Evolutionary conservation across 768 basidiomycete genomes (phyloP).

Genomic region (Galerina sulciceps): DNA sequence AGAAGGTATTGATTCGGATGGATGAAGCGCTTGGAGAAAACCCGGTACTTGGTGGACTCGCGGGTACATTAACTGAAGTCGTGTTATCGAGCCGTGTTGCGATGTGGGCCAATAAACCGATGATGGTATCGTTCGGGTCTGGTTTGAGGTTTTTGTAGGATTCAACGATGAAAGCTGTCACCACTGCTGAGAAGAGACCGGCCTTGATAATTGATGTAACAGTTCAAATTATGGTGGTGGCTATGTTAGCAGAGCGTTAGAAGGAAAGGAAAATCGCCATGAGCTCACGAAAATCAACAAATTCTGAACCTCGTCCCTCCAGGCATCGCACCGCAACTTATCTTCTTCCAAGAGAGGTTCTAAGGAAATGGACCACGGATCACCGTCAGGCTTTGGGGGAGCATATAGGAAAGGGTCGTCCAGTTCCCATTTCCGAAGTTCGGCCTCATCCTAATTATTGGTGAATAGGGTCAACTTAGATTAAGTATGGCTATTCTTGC

Average conservation of each 20-base stretch:
- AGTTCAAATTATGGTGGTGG: background rate
- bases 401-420: background rate
- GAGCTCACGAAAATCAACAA: constrained; percentile 25
- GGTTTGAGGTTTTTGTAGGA: constrained; percentile 20
- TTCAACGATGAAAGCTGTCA: constrained; percentile 17
- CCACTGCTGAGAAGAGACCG: constrained; percentile 26
- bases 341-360: constrained; percentile 14
- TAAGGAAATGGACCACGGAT: constrained; percentile 4
- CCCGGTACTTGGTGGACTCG: background rate
- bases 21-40: background rate
- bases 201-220: constrained; percentile 13
- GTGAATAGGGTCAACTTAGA: too few relatives aligned
- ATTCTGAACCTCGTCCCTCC: constrained; percentile 23
- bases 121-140: constrained; percentile 15
- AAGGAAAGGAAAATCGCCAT: background rate
- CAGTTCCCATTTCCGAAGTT: background rate
- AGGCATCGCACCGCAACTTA: constrained; percentile 17
- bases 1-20: constrained; percentile 17
- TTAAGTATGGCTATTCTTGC: too few relatives aligned
- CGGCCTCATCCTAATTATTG: background rate
- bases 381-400: constrained; percentile 1
- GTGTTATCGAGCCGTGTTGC: constrained; percentile 2
- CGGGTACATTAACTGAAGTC: background rate
- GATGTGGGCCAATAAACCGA: constrained; percentile 15
- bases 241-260: too few relatives aligned